Evolutionary conservation across 192 early-diverging fungal genomes (phyloP).

Genomic region (Linnemannia elongata): DNA sequence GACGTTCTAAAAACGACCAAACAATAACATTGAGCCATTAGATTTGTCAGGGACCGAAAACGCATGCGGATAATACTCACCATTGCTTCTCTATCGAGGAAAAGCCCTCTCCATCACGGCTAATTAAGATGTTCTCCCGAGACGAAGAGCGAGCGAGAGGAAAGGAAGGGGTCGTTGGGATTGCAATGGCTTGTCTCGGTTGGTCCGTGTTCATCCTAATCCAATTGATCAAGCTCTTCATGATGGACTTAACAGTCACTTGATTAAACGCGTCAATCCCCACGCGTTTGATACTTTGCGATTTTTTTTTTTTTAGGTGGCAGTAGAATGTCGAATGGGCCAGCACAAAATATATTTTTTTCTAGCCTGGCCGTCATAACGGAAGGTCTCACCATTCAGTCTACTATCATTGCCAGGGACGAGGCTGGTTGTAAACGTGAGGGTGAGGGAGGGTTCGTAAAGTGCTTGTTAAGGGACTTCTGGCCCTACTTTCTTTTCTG

Average conservation of each 20-base stretch:
- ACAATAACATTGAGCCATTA: no score
- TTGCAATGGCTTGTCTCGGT: background rate
- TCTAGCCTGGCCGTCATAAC: background rate
- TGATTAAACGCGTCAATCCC: background rate
- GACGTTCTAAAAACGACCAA: no score
- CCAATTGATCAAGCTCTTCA: background rate
- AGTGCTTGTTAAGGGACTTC: background rate
- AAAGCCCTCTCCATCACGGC: background rate
- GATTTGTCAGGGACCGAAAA: no score
- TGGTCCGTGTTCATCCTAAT: background rate
- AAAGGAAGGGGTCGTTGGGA: background rate
- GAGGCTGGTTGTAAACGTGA: background rate
- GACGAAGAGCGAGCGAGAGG: background rate
- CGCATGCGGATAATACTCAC: background rate
- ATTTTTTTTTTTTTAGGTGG: background rate
- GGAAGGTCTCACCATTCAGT: background rate
- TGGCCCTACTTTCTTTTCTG: background rate
- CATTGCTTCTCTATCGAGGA: background rate
- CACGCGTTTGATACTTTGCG: background rate
- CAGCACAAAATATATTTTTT: conserved; percentile 7
- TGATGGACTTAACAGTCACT: background rate
- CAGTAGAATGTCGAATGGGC: background rate
- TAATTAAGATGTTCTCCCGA: background rate
- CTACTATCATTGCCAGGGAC: background rate
- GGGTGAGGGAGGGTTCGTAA: background rate